A percentile compares a stretch with the other conserved stretches of the same genome.
phyloP scores from a whole-genome alignment of 2,329 filamentous ascomycete species.

The Exophiala calicioides region DNA sequence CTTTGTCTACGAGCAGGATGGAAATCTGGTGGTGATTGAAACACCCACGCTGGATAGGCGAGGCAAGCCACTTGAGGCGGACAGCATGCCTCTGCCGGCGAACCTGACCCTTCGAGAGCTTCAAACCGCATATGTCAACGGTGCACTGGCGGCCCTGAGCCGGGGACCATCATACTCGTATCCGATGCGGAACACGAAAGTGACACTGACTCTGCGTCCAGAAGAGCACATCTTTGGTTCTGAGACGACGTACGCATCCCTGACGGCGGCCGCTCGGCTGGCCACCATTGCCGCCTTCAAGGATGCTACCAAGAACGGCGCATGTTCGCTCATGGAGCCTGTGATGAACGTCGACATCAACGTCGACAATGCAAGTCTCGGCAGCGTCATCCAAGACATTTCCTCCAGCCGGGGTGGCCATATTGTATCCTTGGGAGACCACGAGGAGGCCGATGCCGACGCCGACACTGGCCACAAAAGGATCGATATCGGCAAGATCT shows the following conservation, averaged over 20 bases:
- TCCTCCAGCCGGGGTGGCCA: slow-evolving; percentile 72
- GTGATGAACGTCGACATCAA: slow-evolving; percentile 89
- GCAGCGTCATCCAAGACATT: slow-evolving; percentile 79
- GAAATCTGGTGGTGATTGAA: slow-evolving; percentile 66
- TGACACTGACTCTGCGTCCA: slow-evolving; percentile 70
- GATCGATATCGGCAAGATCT: slow-evolving; percentile 75
- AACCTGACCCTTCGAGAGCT: slow-evolving; percentile 53
- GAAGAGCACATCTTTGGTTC: slow-evolving; percentile 63
- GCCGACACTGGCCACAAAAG: slow-evolving; percentile 34
- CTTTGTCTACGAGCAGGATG: slow-evolving; percentile 56
- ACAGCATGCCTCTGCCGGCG: slow-evolving; percentile 55
- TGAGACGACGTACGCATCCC: slow-evolving; percentile 67
- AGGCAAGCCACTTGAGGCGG: slow-evolving; percentile 40
- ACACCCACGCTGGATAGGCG: slow-evolving; percentile 52
- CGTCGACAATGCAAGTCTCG: slow-evolving; percentile 78
- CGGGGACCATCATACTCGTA: slow-evolving; percentile 79
- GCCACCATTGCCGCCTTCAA: slow-evolving; percentile 71
- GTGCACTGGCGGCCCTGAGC: slow-evolving; percentile 78
- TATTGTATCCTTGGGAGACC: slow-evolving; percentile 67
- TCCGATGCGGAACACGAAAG: slow-evolving; percentile 73
- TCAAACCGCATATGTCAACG: slow-evolving; percentile 67
- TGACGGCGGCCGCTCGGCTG: slow-evolving; percentile 66
- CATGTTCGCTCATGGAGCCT: slow-evolving; percentile 78
- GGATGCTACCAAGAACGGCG: slow-evolving; percentile 56
- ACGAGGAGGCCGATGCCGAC: slow-evolving; percentile 38